A percentile compares a stretch with the other conserved stretches of the same genome.
Conservation (phyloP, 306 rosid species). For the Cucumis hystrix region DNA sequence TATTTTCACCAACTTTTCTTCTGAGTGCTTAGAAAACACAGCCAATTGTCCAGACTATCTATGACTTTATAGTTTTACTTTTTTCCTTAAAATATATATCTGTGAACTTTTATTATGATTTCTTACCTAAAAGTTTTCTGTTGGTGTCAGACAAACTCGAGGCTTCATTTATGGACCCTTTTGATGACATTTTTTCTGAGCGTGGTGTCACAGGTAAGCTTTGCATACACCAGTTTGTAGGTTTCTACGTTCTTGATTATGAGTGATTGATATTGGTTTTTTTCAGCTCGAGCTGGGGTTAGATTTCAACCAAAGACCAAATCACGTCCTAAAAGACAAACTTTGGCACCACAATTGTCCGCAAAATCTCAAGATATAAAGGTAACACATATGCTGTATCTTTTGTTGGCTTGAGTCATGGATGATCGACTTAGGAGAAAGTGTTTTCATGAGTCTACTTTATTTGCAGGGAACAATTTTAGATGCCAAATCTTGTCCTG, state of each 20-base stretch:
- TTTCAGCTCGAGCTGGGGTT: slow-evolving; percentile 27
- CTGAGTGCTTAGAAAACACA: neutral
- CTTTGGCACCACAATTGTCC: slow-evolving; percentile 6
- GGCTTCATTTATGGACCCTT: slow-evolving; percentile 35
- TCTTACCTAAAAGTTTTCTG: neutral
- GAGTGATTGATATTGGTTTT: slow-evolving; percentile 2
- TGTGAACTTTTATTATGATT: neutral
- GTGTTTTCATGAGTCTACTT: slow-evolving; percentile 13
- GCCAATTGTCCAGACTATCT: too few species aligned
- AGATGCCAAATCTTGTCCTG: slow-evolving; percentile 7
- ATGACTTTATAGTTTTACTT: neutral
- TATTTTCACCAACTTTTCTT: too few species aligned
- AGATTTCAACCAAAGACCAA: slow-evolving; percentile 55
- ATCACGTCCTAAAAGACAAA: slow-evolving; percentile 29
- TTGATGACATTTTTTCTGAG: slow-evolving; percentile 38
- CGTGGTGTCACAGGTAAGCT: slow-evolving; percentile 18
- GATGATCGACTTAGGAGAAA: slow-evolving; percentile 12
- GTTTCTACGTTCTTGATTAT: neutral
- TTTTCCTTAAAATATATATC: neutral
- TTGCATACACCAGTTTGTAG: neutral
- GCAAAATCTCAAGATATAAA: slow-evolving; percentile 17
- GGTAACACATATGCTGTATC: slow-evolving; percentile 13
- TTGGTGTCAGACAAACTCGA: neutral
- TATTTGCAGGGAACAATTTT: slow-evolving; percentile 8
- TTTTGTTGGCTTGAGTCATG: slow-evolving; percentile 1